These are phyloP conservation scores for Epichloe aotearoae DNA, from an alignment of 2,329 filamentous ascomycete genomes.

Conservation along the genomic window DNA sequence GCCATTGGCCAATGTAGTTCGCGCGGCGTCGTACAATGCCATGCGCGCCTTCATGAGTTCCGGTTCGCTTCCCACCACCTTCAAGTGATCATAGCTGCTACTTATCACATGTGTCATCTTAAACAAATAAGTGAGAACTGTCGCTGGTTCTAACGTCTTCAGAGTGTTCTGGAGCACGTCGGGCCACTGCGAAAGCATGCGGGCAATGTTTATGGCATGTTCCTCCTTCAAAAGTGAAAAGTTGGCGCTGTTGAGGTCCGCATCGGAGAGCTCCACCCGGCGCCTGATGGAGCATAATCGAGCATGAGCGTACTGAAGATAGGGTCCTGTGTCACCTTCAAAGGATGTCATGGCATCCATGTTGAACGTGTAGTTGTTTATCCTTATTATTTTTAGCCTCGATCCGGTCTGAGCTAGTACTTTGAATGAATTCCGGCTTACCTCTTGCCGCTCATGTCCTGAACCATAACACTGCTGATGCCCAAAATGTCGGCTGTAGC, in stretches of 20 bases:
- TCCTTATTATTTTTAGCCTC: slow-evolving; percentile 18
- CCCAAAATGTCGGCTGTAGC: slow-evolving; percentile 76
- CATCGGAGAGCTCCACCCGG: slow-evolving; percentile 37
- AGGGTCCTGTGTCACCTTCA: slow-evolving; percentile 74
- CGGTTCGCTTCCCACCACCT: slow-evolving; percentile 66
- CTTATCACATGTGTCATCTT: slow-evolving; percentile 74
- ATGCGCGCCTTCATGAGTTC: slow-evolving; percentile 44
- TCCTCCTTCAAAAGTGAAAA: slow-evolving; percentile 55
- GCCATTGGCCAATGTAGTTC: slow-evolving; percentile 66
- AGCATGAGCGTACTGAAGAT: slow-evolving; percentile 72
- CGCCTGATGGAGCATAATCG: slow-evolving; percentile 54
- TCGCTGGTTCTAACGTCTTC: slow-evolving; percentile 65
- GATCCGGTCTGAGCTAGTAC: background rate
- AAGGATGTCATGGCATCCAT: slow-evolving; percentile 73
- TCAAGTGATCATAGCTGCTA: slow-evolving; percentile 68
- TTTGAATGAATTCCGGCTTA: slow-evolving; percentile 22
- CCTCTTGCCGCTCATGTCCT: slow-evolving; percentile 95
- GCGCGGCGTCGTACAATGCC: slow-evolving; percentile 57
- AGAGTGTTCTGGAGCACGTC: slow-evolving; percentile 75
- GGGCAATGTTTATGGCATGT: slow-evolving; percentile 60
- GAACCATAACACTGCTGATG: slow-evolving; percentile 92
- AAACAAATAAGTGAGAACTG: slow-evolving; percentile 51
- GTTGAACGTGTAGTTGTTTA: slow-evolving; percentile 60
- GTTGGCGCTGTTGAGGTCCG: slow-evolving; percentile 50
- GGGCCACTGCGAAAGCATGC: slow-evolving; percentile 71